Conservation (phyloP, 805 yeast species). For the Yamadazyma paraphyllophila region DNA sequence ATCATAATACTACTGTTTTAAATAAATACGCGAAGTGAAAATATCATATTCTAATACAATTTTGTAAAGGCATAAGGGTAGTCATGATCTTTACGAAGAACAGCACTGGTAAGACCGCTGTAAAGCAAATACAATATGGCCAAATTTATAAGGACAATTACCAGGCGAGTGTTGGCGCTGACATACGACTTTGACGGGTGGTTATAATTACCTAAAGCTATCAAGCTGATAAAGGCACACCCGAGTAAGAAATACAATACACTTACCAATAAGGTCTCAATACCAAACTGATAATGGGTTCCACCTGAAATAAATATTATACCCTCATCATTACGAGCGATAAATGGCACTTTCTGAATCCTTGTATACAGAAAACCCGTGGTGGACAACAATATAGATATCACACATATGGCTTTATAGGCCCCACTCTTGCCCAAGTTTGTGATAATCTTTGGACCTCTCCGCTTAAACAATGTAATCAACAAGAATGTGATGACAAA, state of each 20-base stretch:
- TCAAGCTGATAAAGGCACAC: conserved; percentile 36
- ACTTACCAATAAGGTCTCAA: conserved; percentile 57
- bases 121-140: conserved; percentile 36
- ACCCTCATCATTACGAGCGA: conserved; percentile 51
- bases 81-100: conserved; percentile 43
- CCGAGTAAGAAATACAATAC: conserved; percentile 50
- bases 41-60: conserved; percentile 16
- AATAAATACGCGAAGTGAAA: conserved; percentile 16
- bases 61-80: conserved; percentile 45
- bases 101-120: conserved; percentile 45
- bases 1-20: background rate
- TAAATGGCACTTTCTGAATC: conserved; percentile 60
- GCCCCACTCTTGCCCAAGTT: conserved; percentile 15
- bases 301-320: conserved; percentile 65
- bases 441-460: conserved; percentile 30
- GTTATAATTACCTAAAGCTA: conserved; percentile 33
- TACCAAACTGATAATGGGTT: conserved; percentile 65
- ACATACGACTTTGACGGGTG: conserved; percentile 21
- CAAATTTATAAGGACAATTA: conserved; percentile 19
- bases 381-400: conserved; percentile 43
- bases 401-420: conserved; percentile 30
- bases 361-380: conserved; percentile 67
- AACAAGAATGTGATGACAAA: conserved; percentile 44
- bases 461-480: conserved; percentile 50
- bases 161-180: conserved; percentile 10